These are phyloP conservation scores for Botryosphaeria dothidea DNA, from an alignment of 2,329 filamentous ascomycete genomes.

Conservation along the genomic window DNA sequence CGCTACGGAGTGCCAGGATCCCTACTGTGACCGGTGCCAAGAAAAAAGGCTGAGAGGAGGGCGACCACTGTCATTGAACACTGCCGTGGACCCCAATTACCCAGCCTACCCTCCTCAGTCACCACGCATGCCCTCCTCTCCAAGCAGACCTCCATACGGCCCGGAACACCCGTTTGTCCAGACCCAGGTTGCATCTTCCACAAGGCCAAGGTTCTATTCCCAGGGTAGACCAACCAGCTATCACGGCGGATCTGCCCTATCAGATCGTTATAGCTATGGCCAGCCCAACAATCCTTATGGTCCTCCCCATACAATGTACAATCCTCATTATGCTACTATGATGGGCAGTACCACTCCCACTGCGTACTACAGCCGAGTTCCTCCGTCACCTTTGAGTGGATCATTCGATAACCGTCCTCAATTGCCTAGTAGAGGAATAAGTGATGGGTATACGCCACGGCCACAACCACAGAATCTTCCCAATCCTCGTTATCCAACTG, in stretches of 20 bases:
- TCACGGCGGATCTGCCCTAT: conserved; percentile 29
- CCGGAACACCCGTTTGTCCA: conserved; percentile 32
- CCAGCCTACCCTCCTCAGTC: conserved; percentile 27
- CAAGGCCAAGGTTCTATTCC: conserved; percentile 27
- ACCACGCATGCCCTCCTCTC: conserved; percentile 30
- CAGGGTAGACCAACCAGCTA: conserved; percentile 34
- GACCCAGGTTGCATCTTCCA: conserved; percentile 27
- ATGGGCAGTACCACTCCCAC: conserved; percentile 24
- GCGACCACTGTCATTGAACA: conserved; percentile 24
- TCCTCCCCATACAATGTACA: conserved; percentile 35
- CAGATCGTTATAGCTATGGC: conserved; percentile 25
- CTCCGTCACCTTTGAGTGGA: background rate
- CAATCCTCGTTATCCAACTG: background rate
- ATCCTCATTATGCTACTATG: conserved; percentile 21
- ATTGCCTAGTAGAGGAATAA: background rate
- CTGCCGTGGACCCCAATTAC: conserved; percentile 32
- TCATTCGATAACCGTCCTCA: background rate
- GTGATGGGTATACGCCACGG: background rate
- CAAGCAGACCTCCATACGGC: conserved; percentile 25
- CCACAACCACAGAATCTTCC: background rate
- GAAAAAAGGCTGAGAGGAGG: background rate
- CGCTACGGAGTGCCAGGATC: background rate
- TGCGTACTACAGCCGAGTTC: conserved; percentile 18
- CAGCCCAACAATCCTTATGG: conserved; percentile 26
- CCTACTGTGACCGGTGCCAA: background rate